Percentiles rank a stretch among this genome's conserved stretches.
Evolutionary conservation across 1,139 yeast species (phyloP).

Genomic region (Hyphopichia burtonii): DNA sequence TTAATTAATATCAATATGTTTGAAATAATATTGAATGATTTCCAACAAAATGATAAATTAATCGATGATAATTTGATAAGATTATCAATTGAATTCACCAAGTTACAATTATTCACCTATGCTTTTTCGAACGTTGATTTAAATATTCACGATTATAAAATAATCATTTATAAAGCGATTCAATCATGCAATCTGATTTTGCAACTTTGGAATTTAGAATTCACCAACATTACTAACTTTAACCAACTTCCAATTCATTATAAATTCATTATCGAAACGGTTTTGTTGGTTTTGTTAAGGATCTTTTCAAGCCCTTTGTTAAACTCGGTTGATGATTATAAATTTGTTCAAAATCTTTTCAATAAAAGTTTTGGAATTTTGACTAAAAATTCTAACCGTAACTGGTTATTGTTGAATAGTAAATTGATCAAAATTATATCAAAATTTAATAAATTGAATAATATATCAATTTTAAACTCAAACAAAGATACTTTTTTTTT

Average conservation of each 20-base stretch:
- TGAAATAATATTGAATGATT: slow-evolving; percentile 39
- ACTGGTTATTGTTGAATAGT: slow-evolving; percentile 26
- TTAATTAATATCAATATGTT: slow-evolving; percentile 44
- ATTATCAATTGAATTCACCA: slow-evolving; percentile 39
- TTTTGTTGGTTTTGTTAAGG: slow-evolving; percentile 31
- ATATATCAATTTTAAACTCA: slow-evolving; percentile 3
- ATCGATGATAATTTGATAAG: slow-evolving; percentile 25
- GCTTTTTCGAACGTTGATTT: slow-evolving; percentile 33
- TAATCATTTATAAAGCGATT: slow-evolving; percentile 28
- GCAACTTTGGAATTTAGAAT: slow-evolving; percentile 21
- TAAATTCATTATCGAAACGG: slow-evolving; percentile 39
- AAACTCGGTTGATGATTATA: slow-evolving; percentile 28
- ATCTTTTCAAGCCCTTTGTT: slow-evolving; percentile 40
- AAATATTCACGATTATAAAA: slow-evolving; percentile 28
- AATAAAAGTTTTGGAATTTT: slow-evolving; percentile 23
- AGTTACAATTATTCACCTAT: slow-evolving; percentile 39
- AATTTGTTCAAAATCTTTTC: slow-evolving; percentile 28
- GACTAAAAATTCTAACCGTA: slow-evolving; percentile 13
- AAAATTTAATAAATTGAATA: slow-evolving; percentile 23
- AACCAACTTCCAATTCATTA: slow-evolving; percentile 43
- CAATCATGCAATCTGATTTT: slow-evolving; percentile 30
- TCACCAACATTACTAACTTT: slow-evolving; percentile 17
- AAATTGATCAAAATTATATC: slow-evolving; percentile 30
- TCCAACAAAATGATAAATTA: slow-evolving; percentile 15
- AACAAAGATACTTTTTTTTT: slow-evolving; percentile 24